Conservation (phyloP, 2,329 filamentous ascomycete genomes). For the Oidium heveae region DNA sequence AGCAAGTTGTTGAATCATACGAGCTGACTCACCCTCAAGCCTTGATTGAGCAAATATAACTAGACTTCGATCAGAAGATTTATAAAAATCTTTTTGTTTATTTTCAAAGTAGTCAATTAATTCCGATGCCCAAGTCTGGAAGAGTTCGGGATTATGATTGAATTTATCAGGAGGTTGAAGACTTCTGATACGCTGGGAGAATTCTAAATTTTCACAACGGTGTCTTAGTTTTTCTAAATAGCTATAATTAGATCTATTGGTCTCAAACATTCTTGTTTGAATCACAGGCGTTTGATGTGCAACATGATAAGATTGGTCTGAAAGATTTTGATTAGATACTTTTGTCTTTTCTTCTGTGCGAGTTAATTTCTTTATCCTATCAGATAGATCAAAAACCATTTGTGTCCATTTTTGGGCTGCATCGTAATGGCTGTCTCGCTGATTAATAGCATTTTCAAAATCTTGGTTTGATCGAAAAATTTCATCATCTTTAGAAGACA, state of each 20-base stretch:
- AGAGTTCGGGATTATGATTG: background rate
- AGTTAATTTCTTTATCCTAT: background rate
- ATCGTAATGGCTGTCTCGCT: background rate
- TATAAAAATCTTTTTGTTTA: background rate
- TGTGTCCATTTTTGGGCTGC: background rate
- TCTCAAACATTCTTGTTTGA: too few species aligned
- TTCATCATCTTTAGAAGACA: background rate
- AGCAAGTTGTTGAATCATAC: background rate
- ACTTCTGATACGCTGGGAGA: too few species aligned
- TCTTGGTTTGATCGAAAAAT: background rate
- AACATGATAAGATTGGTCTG: too few species aligned
- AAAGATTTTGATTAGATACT: too few species aligned
- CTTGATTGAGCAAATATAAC: background rate
- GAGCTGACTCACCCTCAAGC: background rate
- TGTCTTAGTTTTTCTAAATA: too few species aligned
- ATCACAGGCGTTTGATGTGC: too few species aligned
- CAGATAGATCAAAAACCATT: background rate
- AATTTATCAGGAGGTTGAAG: too few species aligned
- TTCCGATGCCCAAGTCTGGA: background rate
- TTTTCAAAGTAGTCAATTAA: background rate
- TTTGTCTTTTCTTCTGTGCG: background rate
- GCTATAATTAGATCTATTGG: too few species aligned
- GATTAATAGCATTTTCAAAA: background rate
- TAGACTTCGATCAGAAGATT: background rate
- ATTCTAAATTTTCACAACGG: too few species aligned